Percentiles rank a stretch among this genome's conserved stretches.
These are phyloP conservation scores for Halocafeteria seosinensis DNA, from an alignment of 108 stramenopile species.

Conservation along the genomic window DNA sequence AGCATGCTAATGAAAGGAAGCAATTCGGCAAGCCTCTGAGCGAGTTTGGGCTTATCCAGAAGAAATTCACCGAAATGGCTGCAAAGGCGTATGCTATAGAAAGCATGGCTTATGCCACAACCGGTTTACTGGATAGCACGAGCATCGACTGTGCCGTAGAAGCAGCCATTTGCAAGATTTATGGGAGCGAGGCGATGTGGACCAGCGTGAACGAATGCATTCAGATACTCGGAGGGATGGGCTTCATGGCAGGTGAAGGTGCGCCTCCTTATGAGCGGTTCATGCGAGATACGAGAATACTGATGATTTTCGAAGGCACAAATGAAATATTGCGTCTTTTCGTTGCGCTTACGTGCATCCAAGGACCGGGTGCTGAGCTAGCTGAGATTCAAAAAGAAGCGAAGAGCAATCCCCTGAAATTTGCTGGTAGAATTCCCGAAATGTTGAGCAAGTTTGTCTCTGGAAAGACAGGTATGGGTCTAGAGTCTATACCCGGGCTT, in stretches of 20 bases:
- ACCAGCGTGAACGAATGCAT: conserved; percentile 18
- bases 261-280: conserved; percentile 13
- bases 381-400: background rate
- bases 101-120: conserved; percentile 17
- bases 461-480: background rate
- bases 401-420: background rate
- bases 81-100: conserved; percentile 7
- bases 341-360: background rate
- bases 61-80: conserved; percentile 26
- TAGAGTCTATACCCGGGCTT: background rate
- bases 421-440: background rate
- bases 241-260: conserved; percentile 13
- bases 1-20: conserved; percentile 21
- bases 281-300: conserved; percentile 21
- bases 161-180: conserved; percentile 26
- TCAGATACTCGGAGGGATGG: conserved; percentile 24
- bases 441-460: too few species aligned
- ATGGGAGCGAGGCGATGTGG: conserved; percentile 20
- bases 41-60: conserved; percentile 18
- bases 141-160: conserved; percentile 11
- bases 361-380: background rate
- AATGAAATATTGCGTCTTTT: conserved; percentile 27
- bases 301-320: conserved; percentile 28
- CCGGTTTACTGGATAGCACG: conserved; percentile 13
- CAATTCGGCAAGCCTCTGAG: conserved; percentile 19